These are phyloP conservation scores for Arachnopeziza araneosa DNA, from an alignment of 2,329 filamentous ascomycete species.

Conservation along the genomic window DNA sequence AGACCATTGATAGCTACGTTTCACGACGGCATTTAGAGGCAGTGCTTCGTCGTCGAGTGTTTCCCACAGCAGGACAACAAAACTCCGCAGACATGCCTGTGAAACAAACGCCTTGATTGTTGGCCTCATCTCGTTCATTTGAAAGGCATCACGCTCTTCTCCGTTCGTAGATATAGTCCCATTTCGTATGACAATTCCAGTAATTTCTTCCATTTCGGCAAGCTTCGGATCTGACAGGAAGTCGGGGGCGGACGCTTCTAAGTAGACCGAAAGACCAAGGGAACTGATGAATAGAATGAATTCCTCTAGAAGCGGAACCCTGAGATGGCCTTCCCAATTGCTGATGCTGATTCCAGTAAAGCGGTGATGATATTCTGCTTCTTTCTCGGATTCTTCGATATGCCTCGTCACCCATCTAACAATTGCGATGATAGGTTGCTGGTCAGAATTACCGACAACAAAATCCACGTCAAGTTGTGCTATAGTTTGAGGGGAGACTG, in stretches of 20 bases:
- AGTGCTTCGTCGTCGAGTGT: constrained; percentile 28
- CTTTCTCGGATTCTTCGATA: constrained; percentile 13
- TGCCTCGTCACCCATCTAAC: constrained; percentile 13
- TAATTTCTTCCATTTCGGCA: constrained; percentile 23
- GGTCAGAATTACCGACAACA: constrained; percentile 1
- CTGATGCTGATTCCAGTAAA: constrained; percentile 20
- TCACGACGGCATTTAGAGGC: constrained; percentile 27
- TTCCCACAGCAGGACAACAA: constrained; percentile 29
- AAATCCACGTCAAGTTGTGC: constrained; percentile 20
- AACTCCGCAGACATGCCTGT: constrained; percentile 24
- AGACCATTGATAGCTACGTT: constrained; percentile 25
- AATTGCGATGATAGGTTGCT: constrained; percentile 9
- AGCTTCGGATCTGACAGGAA: constrained; percentile 21
- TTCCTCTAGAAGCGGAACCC: constrained; percentile 15
- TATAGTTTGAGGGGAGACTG: constrained; percentile 15
- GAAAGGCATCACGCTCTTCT: constrained; percentile 39
- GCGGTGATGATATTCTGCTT: constrained; percentile 8
- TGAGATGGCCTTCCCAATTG: constrained; percentile 15
- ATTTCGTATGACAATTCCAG: constrained; percentile 39
- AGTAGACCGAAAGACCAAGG: constrained; percentile 23
- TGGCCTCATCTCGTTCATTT: constrained; percentile 29
- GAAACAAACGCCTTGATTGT: constrained; percentile 24
- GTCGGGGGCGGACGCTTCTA: constrained; percentile 22
- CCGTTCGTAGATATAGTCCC: constrained; percentile 38
- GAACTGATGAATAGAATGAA: constrained; percentile 21